These are phyloP conservation scores for Eucalyptus sp. DNA, from an alignment of 345 rosid genomes.

Conservation along the genomic window DNA sequence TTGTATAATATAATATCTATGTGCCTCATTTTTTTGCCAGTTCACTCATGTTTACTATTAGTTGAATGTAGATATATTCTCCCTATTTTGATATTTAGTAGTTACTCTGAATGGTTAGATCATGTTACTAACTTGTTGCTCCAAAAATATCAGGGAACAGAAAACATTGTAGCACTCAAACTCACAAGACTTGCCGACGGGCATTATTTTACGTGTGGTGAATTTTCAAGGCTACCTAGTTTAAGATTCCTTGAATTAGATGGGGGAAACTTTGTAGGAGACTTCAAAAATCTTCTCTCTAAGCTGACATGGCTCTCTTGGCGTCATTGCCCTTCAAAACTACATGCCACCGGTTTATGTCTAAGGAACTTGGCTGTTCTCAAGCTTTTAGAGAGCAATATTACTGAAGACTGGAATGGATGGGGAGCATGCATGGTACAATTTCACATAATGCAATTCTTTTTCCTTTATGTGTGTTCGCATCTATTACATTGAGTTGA, in stretches of 20 bases:
- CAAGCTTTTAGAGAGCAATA: neutral
- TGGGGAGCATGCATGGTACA: neutral
- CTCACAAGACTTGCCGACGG: neutral
- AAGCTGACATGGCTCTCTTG: neutral
- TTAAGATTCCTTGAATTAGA: neutral
- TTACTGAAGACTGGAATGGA: neutral
- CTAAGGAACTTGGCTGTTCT: neutral
- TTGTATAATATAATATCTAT: too few relatives aligned
- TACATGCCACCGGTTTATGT: neutral
- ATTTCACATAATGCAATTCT: neutral
- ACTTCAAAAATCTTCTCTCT: neutral
- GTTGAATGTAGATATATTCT: too few relatives aligned
- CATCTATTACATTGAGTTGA: neutral
- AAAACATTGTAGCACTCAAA: neutral
- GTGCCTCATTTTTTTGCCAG: too few relatives aligned
- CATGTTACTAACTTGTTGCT: neutral
- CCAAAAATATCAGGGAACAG: neutral
- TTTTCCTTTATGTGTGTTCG: neutral
- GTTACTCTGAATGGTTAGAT: neutral
- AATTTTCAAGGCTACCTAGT: neutral
- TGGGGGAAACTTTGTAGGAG: neutral
- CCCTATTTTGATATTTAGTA: neutral
- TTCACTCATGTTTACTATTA: too few relatives aligned
- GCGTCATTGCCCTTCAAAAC: neutral
- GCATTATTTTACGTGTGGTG: neutral